Evolutionary conservation across 306 rosid species (phyloP), one percentile per base, ranked within the genome.

Genomic region (Quercus gilva): DNA sequence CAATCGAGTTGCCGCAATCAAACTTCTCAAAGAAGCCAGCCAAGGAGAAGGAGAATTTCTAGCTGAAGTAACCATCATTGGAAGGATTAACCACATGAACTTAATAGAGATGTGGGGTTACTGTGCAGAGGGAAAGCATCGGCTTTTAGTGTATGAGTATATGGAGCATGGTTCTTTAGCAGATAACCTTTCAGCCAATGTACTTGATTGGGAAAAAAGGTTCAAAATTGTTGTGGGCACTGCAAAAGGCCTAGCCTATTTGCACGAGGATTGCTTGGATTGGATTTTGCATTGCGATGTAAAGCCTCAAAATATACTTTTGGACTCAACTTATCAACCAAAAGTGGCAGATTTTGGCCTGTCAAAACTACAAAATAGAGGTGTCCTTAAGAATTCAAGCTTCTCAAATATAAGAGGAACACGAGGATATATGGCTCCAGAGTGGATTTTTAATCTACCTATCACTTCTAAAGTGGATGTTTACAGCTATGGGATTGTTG

Each of bases 261-360:
- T 90, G 41, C 92, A 90, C 35, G 92, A 88, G 61, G 94, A 88
- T 43, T 90, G 92, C 68, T 81, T 84, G 78, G 94, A 90, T 28
- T 90, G 92, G 94, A 53, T 88, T 78, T 64, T 90, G 41, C 92
- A 88, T 28, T 90, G 89, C 25, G 91, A 86, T 63, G 79, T 80
- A 1, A 86, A 83, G 80, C 87, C 85, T 69, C 70, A 79, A 20
- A 86, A 86, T 67, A 82, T 82, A 56, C 74, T 86, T 9, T 49
- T 86, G 25, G 75, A 84, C 72, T 80, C 81, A 1, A 49, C 43
- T 55, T 79, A 20, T 29, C 74, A 29, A 2, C 85, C 87, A 9
- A 86, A 86, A 25, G 89, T 86, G 0, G 86, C 83, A 17, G 80
- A 86, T 80, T 86, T 83, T 18, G 89, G 85, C 14, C 49, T 86